These are phyloP conservation scores for Rhodomyrtus psidioides DNA, from an alignment of 441 rosid genomes.

Conservation along the genomic window DNA sequence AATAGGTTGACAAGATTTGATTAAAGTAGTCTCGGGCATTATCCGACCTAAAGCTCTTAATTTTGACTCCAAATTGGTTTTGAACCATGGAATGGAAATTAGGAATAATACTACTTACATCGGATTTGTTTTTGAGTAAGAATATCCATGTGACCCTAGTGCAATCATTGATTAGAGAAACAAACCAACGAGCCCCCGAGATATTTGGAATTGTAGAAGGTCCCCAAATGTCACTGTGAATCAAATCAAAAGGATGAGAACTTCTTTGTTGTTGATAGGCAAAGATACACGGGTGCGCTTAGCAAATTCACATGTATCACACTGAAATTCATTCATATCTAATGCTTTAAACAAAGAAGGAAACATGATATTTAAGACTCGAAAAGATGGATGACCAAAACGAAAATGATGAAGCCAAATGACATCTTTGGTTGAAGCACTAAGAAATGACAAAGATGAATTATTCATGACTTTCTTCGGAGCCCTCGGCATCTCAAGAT, in stretches of 20 bases:
- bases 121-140: neutral
- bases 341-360: too few relatives aligned
- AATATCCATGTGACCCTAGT: neutral
- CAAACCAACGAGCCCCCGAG: neutral
- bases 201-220: neutral
- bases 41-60: neutral
- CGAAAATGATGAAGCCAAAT: neutral
- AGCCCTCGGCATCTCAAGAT: too few relatives aligned
- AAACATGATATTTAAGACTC: too few relatives aligned
- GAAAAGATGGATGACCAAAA: neutral
- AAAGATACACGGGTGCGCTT: neutral
- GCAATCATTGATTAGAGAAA: neutral
- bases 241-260: neutral
- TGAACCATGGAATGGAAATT: neutral
- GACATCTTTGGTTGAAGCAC: neutral
- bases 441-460: too few relatives aligned
- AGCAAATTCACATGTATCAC: neutral
- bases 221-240: neutral
- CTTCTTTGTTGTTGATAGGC: neutral
- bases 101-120: neutral
- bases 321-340: neutral
- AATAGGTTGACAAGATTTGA: neutral
- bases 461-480: too few relatives aligned
- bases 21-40: neutral
- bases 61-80: neutral